These are phyloP conservation scores for Saprolegnia parasitica DNA, from an alignment of 352 stramenopile genomes.

Conservation along the genomic window DNA sequence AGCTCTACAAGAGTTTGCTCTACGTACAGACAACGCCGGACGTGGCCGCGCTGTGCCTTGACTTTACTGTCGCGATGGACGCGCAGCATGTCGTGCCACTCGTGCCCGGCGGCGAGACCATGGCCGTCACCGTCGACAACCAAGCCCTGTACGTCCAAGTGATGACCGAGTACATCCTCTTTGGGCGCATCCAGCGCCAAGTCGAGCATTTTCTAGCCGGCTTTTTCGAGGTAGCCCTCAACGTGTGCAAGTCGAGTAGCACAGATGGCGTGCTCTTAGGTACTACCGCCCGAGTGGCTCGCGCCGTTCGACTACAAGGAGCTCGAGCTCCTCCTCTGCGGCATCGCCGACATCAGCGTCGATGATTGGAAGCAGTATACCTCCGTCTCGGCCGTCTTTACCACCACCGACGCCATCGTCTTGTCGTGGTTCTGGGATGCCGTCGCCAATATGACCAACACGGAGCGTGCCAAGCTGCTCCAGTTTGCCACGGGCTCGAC, in stretches of 20 bases:
- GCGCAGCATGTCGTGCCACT: conserved; percentile 69
- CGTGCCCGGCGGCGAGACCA: conserved; percentile 81
- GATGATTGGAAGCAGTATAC: conserved; percentile 85
- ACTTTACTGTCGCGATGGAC: conserved; percentile 65
- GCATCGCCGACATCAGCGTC: conserved; percentile 76
- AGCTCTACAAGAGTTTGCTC: conserved; percentile 57
- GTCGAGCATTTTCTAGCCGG: conserved; percentile 88
- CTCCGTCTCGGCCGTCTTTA: conserved; percentile 31
- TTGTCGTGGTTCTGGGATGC: conserved; percentile 90
- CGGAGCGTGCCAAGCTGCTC: conserved; percentile 93
- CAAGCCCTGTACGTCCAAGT: conserved; percentile 93
- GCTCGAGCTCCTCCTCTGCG: conserved; percentile 92
- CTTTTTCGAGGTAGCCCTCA: conserved; percentile 79
- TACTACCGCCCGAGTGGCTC: conserved; percentile 87
- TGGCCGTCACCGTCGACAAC: conserved; percentile 93
- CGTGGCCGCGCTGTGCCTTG: conserved; percentile 57
- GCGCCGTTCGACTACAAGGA: conserved; percentile 93
- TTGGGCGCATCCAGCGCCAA: conserved; percentile 86
- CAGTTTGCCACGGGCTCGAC: conserved; percentile 97
- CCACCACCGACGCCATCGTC: conserved; percentile 37
- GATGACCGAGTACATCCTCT: conserved; percentile 91
- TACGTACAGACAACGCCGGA: conserved; percentile 58
- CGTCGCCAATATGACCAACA: conserved; percentile 76
- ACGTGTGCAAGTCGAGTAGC: neutral
- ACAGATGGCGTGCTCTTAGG: conserved; percentile 37